These are phyloP conservation scores for Pestalotiopsis sp. DNA, from an alignment of 2,329 filamentous ascomycete species.

Conservation along the genomic window DNA sequence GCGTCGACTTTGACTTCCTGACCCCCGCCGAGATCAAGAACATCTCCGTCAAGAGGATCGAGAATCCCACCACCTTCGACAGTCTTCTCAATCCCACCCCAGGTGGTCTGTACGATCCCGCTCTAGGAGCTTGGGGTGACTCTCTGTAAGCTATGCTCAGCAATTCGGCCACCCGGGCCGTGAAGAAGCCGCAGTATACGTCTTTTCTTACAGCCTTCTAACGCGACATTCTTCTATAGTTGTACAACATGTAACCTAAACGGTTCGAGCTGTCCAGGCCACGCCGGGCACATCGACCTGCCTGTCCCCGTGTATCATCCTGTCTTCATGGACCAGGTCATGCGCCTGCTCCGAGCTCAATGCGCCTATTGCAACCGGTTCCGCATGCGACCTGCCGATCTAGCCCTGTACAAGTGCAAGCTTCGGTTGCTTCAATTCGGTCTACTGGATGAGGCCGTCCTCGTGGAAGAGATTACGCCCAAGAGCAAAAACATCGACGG, in stretches of 20 bases:
- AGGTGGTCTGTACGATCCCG: constrained; percentile 89
- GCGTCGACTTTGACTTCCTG: constrained; percentile 89
- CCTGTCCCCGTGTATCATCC: constrained; percentile 84
- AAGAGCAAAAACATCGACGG: constrained; percentile 36
- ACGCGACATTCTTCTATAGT: constrained; percentile 44
- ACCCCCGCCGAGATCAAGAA: constrained; percentile 80
- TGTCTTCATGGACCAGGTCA: constrained; percentile 92
- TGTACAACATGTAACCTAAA: constrained; percentile 92
- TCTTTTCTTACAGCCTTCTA: neutral
- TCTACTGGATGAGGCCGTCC: constrained; percentile 61
- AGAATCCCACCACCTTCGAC: constrained; percentile 94
- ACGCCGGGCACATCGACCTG: constrained; percentile 93
- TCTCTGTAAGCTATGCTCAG: constrained; percentile 65
- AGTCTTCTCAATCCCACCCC: constrained; percentile 85
- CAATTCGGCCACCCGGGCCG: neutral
- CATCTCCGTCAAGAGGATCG: constrained; percentile 91
- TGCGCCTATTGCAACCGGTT: constrained; percentile 91
- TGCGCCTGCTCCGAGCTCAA: constrained; percentile 81
- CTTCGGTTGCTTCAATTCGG: constrained; percentile 85
- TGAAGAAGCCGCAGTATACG: neutral
- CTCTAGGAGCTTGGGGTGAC: constrained; percentile 87
- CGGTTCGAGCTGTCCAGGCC: constrained; percentile 82
- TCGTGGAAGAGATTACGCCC: constrained; percentile 42
- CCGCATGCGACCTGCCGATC: constrained; percentile 73
- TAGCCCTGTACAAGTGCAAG: constrained; percentile 83